These are phyloP conservation scores for Didymella keratinophila DNA, from an alignment of 2,329 filamentous ascomycete species.

Conservation along the genomic window DNA sequence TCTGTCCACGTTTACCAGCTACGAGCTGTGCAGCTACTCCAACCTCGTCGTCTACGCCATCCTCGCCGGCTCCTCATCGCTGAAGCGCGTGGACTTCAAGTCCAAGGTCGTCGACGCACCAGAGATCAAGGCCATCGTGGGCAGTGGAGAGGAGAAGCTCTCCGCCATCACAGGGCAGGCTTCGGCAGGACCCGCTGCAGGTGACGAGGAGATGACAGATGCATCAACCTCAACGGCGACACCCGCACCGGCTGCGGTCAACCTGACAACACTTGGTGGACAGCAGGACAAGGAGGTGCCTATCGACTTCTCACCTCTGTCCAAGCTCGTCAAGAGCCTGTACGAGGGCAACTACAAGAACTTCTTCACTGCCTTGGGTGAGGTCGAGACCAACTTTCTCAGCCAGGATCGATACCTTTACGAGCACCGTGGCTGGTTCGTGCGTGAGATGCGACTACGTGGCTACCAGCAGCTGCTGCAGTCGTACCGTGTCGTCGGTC, in stretches of 20 bases:
- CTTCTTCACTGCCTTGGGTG: conserved; percentile 89
- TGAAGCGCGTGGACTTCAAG: conserved; percentile 99
- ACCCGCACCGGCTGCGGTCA: conserved; percentile 75
- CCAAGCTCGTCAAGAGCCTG: conserved; percentile 86
- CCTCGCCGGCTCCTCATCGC: conserved; percentile 88
- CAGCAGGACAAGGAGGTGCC: conserved; percentile 80
- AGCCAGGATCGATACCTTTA: conserved; percentile 93
- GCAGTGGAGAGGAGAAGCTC: conserved; percentile 86
- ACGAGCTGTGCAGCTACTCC: conserved; percentile 97
- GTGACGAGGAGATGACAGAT: conserved; percentile 78
- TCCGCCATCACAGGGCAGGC: conserved; percentile 80
- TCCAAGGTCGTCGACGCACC: conserved; percentile 97
- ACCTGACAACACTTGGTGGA: conserved; percentile 84
- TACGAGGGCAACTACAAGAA: conserved; percentile 94
- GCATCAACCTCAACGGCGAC: conserved; percentile 57
- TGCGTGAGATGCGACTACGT: conserved; percentile 95
- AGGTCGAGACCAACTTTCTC: conserved; percentile 92
- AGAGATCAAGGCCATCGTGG: conserved; percentile 96
- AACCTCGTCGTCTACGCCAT: conserved; percentile 94
- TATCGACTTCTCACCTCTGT: conserved; percentile 88
- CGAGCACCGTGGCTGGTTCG: conserved; percentile 97
- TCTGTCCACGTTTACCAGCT: conserved; percentile 96
- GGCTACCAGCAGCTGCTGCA: conserved; percentile 97
- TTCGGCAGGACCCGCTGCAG: conserved; percentile 79
- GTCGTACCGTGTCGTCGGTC: conserved; percentile 95